Evolutionary conservation across 441 rosid genomes (phyloP), one percentile per base, ranked within the genome.

Genomic region (Gossypium aridum): DNA sequence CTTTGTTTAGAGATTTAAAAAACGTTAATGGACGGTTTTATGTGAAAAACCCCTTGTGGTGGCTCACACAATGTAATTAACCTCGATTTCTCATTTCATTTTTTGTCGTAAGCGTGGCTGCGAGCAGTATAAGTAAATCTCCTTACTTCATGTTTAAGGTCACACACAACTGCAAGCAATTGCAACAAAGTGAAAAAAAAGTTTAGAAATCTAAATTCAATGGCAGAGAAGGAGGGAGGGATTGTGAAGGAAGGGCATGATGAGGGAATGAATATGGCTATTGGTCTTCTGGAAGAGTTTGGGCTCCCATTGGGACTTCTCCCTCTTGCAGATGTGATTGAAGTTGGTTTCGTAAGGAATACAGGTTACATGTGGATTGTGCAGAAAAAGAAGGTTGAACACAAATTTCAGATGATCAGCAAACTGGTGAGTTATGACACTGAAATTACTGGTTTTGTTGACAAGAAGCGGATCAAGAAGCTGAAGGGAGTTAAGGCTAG

Each of bases 401-500:
- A 85, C 70, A 83, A 67, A 62, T 87, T 87, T 85, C 81, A 84
- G 78, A 82, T 84, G 85, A 83, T 87, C 71, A 85, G 85, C 84
- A 88, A 86, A 77, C 82, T 78, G 20, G 94, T 87, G 64, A 85
- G 91, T 73, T 88, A 87, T 25, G 87, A 85, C 72, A 60, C 59
- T 4, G 83, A 85, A 63, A 84, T 90, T 25, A 76, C 82, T 2
- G 88, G 89, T 25, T 81, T 16, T 60, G 75, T 88, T n/a, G 75
- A 73, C 79, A 83, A 82, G 72, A 85, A 82, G 53, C 71, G 2
- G 78, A 85, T 88, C 78, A 82, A 81, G 84, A 84, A 87, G 80
- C 91, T 88, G 43, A 87, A 87, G 82, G 94, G 91, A 17, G 91
- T 90, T 61, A 88, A 87, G 87, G 91, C 90, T 7, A 87, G 81